phyloP scores from a whole-genome alignment of 2,329 filamentous ascomycete genomes.

The Rutstroemia sp. region DNA sequence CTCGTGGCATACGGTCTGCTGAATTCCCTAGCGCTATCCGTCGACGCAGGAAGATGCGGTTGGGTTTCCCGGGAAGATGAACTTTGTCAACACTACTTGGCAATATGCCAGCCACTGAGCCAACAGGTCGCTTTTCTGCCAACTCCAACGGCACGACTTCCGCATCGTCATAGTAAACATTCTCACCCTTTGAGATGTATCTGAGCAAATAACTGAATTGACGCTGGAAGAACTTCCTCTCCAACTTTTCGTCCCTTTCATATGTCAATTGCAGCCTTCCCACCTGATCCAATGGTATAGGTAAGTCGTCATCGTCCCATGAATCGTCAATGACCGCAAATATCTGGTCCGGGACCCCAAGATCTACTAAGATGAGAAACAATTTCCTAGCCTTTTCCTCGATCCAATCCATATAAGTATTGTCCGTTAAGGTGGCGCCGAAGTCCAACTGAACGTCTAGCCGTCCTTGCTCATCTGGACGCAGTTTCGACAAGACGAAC shows the following conservation, averaged over 20 bases:
- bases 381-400: slow-evolving; percentile 59
- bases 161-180: slow-evolving; percentile 56
- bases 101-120: slow-evolving; percentile 35
- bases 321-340: slow-evolving; percentile 69
- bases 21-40: slow-evolving; percentile 45
- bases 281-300: slow-evolving; percentile 58
- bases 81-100: slow-evolving; percentile 48
- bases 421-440: slow-evolving; percentile 58
- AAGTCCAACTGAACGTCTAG: slow-evolving; percentile 58
- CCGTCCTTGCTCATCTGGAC: slow-evolving; percentile 53
- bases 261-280: slow-evolving; percentile 54
- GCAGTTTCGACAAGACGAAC: slow-evolving; percentile 59
- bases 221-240: slow-evolving; percentile 60
- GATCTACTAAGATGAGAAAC: slow-evolving; percentile 63
- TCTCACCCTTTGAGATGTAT: slow-evolving; percentile 51
- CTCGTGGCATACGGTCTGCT: slow-evolving; percentile 38
- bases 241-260: slow-evolving; percentile 52
- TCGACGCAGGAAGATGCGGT: slow-evolving; percentile 49
- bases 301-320: slow-evolving; percentile 71
- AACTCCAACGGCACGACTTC: slow-evolving; percentile 65
- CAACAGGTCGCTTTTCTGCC: slow-evolving; percentile 46
- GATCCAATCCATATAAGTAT: slow-evolving; percentile 76
- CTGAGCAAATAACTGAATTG: slow-evolving; percentile 67
- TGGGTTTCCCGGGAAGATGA: slow-evolving; percentile 53
- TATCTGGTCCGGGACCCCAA: slow-evolving; percentile 65